Percentiles rank a stretch among this genome's conserved stretches.
phyloP scores from a whole-genome alignment of 441 rosid genomes.

The Gossypium gossypioides region DNA sequence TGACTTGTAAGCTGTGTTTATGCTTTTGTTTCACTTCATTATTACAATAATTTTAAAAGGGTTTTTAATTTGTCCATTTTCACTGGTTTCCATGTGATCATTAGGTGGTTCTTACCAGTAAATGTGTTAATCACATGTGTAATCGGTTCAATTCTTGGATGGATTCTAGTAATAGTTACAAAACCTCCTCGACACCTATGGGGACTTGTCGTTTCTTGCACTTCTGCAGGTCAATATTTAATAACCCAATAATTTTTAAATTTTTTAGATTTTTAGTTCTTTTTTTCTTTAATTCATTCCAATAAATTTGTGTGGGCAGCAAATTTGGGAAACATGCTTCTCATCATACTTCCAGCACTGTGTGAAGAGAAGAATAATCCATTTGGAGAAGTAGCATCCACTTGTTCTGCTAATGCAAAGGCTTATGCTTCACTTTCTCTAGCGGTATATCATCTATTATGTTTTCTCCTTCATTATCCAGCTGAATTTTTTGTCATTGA shows the following conservation, averaged over 20 bases:
- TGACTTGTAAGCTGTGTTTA: not conserved
- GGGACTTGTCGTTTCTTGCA: conserved; percentile 29
- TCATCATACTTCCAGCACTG: conserved; percentile 30
- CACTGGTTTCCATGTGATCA: not conserved
- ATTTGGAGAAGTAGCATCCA: conserved; percentile 22
- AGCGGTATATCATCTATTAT: conserved; percentile 14
- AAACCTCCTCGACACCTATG: conserved; percentile 24
- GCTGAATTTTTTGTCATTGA: no score
- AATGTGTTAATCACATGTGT: conserved; percentile 24
- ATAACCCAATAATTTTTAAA: no score
- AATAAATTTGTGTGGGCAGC: conserved; percentile 9
- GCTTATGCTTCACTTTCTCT: conserved; percentile 33
- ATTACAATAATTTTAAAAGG: not conserved
- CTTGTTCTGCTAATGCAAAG: conserved; percentile 20
- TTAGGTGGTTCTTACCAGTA: conserved; percentile 37
- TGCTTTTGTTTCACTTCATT: not conserved
- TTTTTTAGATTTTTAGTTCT: no score
- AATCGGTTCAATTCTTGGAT: conserved; percentile 27
- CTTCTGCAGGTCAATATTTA: conserved; percentile 22
- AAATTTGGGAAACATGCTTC: conserved; percentile 32
- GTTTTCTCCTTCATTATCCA: not conserved
- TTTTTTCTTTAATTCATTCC: not conserved
- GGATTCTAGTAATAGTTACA: conserved; percentile 26
- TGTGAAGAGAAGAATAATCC: conserved; percentile 28
- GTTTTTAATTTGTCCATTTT: not conserved